A percentile compares a stretch with the other conserved stretches of the same genome.
These are phyloP conservation scores for Forsythia viridissima DNA, from an alignment of 257 asterid species.

Conservation along the genomic window DNA sequence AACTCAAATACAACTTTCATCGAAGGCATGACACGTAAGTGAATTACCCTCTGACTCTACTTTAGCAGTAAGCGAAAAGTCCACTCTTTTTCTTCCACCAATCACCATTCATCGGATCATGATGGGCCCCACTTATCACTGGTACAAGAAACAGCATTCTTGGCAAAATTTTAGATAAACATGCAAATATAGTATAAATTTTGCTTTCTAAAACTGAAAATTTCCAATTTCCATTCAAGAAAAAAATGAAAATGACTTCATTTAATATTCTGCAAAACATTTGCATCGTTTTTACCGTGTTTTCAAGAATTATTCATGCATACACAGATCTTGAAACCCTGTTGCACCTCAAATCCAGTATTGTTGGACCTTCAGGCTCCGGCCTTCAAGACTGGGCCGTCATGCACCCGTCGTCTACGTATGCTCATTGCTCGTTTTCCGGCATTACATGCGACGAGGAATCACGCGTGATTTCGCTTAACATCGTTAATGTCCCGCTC, in stretches of 20 bases:
- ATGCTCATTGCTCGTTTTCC: constrained; percentile 61
- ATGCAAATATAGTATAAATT: not conserved
- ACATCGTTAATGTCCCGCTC: constrained; percentile 45
- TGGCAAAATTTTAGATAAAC: not conserved
- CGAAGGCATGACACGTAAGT: no score
- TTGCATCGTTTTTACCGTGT: not conserved
- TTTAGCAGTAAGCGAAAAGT: not conserved
- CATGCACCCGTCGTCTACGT: constrained; percentile 24
- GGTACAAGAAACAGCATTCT: not conserved
- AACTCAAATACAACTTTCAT: no score
- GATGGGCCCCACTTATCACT: not conserved
- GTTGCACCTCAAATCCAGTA: constrained; percentile 51
- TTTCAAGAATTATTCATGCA: constrained; percentile 39
- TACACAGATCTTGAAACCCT: constrained; percentile 62
- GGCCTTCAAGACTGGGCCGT: constrained; percentile 71
- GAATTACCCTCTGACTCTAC: not conserved
- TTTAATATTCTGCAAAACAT: not conserved
- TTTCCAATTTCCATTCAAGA: not conserved
- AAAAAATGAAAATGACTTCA: not conserved
- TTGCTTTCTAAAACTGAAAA: not conserved
- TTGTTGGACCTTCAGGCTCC: constrained; percentile 52
- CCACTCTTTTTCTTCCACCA: not conserved
- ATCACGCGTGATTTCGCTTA: constrained; percentile 53
- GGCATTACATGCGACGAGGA: constrained; percentile 71
- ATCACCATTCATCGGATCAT: not conserved